Evolutionary conservation across 2,329 filamentous ascomycete genomes (phyloP).

Genomic region (Colletotrichum sp.): DNA sequence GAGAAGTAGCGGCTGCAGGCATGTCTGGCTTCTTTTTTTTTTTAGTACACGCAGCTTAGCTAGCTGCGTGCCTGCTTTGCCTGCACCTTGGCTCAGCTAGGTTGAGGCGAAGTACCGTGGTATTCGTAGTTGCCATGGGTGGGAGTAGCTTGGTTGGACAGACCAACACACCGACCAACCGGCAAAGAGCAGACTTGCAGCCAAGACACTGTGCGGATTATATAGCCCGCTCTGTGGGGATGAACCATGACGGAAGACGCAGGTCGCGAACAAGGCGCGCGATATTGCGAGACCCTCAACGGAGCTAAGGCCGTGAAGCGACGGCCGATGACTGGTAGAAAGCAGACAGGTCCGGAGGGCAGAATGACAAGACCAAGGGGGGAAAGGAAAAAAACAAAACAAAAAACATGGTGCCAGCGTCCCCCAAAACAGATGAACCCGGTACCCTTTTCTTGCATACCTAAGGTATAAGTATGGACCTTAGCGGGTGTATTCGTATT

Average conservation of each 20-base stretch:
- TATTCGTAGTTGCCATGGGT: background rate
- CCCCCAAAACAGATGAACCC: background rate
- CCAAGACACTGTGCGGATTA: background rate
- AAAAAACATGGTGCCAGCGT: background rate
- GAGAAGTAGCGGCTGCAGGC: background rate
- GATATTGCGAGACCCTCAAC: background rate
- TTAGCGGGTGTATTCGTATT: background rate
- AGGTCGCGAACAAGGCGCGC: background rate
- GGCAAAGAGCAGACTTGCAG: background rate
- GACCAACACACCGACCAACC: background rate
- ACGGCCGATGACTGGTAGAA: background rate
- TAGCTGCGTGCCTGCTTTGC: background rate
- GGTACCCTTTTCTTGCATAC: background rate
- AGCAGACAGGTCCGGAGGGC: background rate
- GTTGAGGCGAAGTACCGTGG: background rate
- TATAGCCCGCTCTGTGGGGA: background rate
- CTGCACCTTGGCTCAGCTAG: background rate
- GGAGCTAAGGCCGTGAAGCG: conserved; percentile 2
- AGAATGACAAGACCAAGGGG: background rate
- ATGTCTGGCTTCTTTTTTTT: background rate
- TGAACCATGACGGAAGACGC: background rate
- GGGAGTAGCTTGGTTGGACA: background rate
- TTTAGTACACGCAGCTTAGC: background rate
- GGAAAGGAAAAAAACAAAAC: background rate
- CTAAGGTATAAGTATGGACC: background rate